Base-by-base conservation (phyloP, 768 basidiomycete genomes). In the Leccinum subtestaceum region DNA sequence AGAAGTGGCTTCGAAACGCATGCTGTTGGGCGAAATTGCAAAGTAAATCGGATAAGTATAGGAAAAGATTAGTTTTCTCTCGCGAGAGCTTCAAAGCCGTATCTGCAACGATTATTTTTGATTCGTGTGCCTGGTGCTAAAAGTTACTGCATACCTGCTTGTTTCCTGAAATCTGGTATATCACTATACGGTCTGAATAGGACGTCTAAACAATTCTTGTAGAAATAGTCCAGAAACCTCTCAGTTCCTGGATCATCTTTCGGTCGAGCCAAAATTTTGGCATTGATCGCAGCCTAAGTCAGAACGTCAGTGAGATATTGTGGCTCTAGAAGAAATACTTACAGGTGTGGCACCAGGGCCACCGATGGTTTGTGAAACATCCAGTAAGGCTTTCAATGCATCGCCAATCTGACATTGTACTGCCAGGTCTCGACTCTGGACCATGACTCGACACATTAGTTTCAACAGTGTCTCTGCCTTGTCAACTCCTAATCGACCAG, bases 331-430 rank as follows among this genome's bases (percentile, higher is more conserved):
- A 19, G 53, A 13, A 40, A 29, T 21, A 55, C 66, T 73, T 46
- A 71, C 81, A 38, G 76, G 69, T 38, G 74, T 74, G 27, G 69
- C 74, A 27, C 75, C 74, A 43, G 76, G 72, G 43, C 72, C 74
- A 12, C 71, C 71, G 25, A 70, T 57, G 58, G 71, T 74, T 51
- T 80, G 79, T 4, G 89, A 88, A 58, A 91, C 78, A 64, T 98
- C 95, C 67, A 98, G 72, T 77, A 95, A 80, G 48, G 86, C 80
- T 74, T 87, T 88, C 67, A 98, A 68, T 32, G 89, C 87, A 71
- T 99, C 97, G 1, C 91, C 90, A 58, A 98, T 80, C 73, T 94
- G 92, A 70, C 89, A 91, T 75, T 96, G 92, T 59, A 97, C 81
- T 3, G 92, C 93, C 63, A 93, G 65, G 65, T 98, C 93, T 63